Percentiles rank a stretch among this genome's conserved stretches.
Evolutionary conservation across 345 rosid species (phyloP).

Genomic region (Geranium rotundifolium): DNA sequence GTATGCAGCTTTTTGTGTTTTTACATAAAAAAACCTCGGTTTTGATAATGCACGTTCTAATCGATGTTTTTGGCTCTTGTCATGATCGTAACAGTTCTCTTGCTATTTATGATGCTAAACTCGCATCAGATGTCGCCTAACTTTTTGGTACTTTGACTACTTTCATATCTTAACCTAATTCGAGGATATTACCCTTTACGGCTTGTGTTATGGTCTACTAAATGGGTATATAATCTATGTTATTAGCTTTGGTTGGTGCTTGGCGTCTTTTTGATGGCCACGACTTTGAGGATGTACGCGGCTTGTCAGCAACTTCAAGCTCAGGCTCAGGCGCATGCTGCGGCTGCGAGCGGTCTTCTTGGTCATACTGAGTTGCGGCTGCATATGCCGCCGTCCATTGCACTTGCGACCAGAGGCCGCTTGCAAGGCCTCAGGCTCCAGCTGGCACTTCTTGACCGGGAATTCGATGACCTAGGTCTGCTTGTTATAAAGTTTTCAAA

Average conservation of each 20-base stretch:
- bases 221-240: conserved; percentile 10
- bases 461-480: conserved; percentile 84
- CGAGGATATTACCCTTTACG: too few species aligned
- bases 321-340: conserved; percentile 90
- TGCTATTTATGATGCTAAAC: conserved; percentile 86
- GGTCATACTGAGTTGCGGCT: conserved; percentile 81
- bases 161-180: conserved; percentile 3
- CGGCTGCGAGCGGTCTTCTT: conserved; percentile 71
- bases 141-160: conserved; percentile 73
- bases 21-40: too few species aligned
- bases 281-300: conserved; percentile 83
- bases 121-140: conserved; percentile 91
- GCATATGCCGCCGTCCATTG: conserved; percentile 86
- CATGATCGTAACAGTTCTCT: conserved; percentile 46
- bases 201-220: conserved; percentile 1
- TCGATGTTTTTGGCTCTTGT: conserved; percentile 10
- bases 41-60: conserved; percentile 1
- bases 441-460: conserved; percentile 91
- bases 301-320: conserved; percentile 93
- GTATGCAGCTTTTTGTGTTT: too few species aligned
- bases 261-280: conserved; percentile 85
- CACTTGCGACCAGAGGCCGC: conserved; percentile 82
- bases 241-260: conserved; percentile 85
- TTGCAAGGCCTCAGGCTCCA: conserved; percentile 92
- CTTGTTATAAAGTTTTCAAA: background rate